Evolutionary conservation across 495 filamentous ascomycete species (phyloP).

Genomic region (Penicillium argentinense): DNA sequence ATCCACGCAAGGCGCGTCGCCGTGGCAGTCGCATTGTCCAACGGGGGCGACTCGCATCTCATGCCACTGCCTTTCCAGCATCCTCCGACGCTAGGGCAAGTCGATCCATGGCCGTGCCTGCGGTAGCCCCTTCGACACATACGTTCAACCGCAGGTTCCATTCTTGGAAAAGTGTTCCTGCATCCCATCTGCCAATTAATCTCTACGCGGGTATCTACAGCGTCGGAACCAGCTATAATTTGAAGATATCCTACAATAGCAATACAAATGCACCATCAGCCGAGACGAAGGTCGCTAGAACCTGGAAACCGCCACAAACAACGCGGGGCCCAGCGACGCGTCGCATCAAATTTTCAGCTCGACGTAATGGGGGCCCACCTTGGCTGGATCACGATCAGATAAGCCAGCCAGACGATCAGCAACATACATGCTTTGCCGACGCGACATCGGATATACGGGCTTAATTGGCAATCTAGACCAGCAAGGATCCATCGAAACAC

Average conservation of each 20-base stretch:
- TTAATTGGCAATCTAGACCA: slow-evolving; percentile 18
- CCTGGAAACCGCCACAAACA: background rate
- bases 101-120: slow-evolving; percentile 26
- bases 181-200: slow-evolving; percentile 9
- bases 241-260: background rate
- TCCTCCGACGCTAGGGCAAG: slow-evolving; percentile 31
- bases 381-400: slow-evolving; percentile 29
- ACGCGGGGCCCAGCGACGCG: slow-evolving; percentile 16
- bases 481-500: background rate
- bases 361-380: slow-evolving; percentile 21
- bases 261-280: too few relatives aligned
- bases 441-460: slow-evolving; percentile 33
- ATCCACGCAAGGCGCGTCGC: slow-evolving; percentile 22
- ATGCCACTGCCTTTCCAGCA: slow-evolving; percentile 29
- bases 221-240: background rate
- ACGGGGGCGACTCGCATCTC: slow-evolving; percentile 7
- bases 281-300: too few relatives aligned
- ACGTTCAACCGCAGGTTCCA: background rate
- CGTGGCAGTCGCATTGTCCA: slow-evolving; percentile 1
- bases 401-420: slow-evolving; percentile 14
- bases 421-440: slow-evolving; percentile 17
- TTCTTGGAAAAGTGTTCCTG: background rate
- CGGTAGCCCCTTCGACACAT: slow-evolving; percentile 20
- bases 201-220: background rate
- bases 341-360: slow-evolving; percentile 18